Conservation (phyloP, 306 rosid species). For the Quercus berberidifolia region DNA sequence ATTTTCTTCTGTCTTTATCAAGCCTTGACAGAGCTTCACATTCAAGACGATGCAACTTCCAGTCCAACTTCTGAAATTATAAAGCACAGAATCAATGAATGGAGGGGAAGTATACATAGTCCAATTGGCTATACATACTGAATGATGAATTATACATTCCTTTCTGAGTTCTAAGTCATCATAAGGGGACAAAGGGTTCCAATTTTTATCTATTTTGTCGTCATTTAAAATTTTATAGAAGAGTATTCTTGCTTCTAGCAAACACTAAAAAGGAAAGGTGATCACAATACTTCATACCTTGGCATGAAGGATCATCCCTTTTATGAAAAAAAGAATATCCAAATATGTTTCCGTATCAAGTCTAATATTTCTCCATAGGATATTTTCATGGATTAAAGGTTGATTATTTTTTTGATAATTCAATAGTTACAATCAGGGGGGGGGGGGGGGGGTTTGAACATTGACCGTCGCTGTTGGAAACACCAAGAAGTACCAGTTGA, state of each 20-base stretch:
- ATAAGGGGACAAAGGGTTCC: background rate
- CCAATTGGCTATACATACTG: background rate
- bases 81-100: conserved; percentile 5
- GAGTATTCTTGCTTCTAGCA: background rate
- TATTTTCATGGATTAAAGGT: background rate
- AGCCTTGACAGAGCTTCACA: conserved; percentile 70
- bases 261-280: background rate
- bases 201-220: background rate
- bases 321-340: background rate
- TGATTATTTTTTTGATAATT: background rate
- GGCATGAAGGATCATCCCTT: background rate
- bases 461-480: too few relatives aligned
- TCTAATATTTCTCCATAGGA: background rate
- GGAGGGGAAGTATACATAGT: background rate
- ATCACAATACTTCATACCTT: background rate
- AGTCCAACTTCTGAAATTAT: conserved; percentile 60
- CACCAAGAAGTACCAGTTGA: too few relatives aligned
- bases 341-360: background rate
- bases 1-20: conserved; percentile 48
- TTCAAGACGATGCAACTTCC: conserved; percentile 93
- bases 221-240: background rate
- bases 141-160: background rate
- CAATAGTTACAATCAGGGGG: too few relatives aligned
- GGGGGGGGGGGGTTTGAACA: too few relatives aligned
- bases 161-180: background rate